Conservation (phyloP, 2,329 filamentous ascomycete genomes). For the Trichoderma citrinoviride region DNA sequence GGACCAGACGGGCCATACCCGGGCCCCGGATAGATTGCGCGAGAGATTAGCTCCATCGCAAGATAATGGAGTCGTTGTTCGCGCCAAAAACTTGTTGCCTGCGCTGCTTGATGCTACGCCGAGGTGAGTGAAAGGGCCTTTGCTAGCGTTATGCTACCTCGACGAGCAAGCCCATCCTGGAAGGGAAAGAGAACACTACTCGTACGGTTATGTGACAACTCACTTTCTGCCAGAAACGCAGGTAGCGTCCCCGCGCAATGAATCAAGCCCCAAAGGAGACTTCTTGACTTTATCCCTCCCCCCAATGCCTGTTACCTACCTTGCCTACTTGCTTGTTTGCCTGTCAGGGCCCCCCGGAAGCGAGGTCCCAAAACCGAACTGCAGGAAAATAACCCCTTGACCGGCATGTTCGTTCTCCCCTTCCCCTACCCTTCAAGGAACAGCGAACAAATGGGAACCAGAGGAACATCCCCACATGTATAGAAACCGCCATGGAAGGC, state of each 20-base stretch:
- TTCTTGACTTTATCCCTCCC: neutral
- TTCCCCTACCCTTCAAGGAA: neutral
- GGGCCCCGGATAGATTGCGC: constrained; percentile 20
- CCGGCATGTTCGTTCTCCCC: neutral
- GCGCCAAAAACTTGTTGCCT: neutral
- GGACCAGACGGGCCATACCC: constrained; percentile 19
- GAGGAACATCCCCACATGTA: constrained; percentile 17
- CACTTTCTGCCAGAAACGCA: neutral
- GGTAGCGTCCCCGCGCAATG: constrained; percentile 10
- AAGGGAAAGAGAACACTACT: neutral
- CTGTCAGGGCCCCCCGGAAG: neutral
- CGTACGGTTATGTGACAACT: constrained; percentile 2
- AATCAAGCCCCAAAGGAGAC: constrained; percentile 1
- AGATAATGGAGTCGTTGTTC: constrained; percentile 2
- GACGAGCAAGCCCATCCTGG: constrained; percentile 8
- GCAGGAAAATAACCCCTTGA: neutral
- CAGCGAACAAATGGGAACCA: neutral
- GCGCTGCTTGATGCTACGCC: constrained; percentile 2
- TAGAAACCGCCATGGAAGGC: constrained; percentile 12
- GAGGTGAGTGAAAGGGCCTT: neutral
- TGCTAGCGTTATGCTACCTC: constrained; percentile 14
- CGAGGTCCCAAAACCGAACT: neutral
- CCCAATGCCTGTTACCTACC: neutral
- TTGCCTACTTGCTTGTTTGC: neutral
- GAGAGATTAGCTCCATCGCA: constrained; percentile 21